A percentile compares a stretch with the other conserved stretches of the same genome.
phyloP scores from a whole-genome alignment of 768 basidiomycete genomes.

The Boletus rubroflammeus region DNA sequence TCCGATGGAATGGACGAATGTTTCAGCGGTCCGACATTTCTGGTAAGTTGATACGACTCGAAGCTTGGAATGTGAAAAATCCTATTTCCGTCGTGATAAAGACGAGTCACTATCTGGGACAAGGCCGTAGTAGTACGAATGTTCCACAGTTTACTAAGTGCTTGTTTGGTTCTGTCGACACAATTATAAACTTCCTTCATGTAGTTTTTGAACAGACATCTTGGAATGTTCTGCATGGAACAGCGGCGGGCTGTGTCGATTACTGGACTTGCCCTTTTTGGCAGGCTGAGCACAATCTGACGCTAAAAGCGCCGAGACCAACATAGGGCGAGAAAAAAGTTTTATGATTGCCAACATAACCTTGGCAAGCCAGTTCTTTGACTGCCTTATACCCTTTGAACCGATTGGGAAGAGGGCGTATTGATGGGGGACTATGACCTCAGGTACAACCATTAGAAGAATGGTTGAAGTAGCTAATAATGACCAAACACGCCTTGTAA shows the following conservation, averaged over 20 bases:
- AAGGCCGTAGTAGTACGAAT: neutral
- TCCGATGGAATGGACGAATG: constrained; percentile 1
- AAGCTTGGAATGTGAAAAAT: neutral
- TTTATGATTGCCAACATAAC: neutral
- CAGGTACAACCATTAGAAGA: neutral
- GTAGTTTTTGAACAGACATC: neutral
- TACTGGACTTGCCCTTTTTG: constrained; percentile 16
- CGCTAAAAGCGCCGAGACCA: neutral
- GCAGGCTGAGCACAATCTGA: neutral
- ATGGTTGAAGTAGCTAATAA: neutral
- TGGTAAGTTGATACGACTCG: neutral
- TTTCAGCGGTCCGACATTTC: neutral
- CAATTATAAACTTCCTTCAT: constrained; percentile 13
- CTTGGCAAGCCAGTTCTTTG: neutral
- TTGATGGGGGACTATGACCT: neutral
- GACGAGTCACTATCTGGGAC: neutral
- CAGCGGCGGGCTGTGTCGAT: constrained; percentile 14
- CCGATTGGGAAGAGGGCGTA: neutral
- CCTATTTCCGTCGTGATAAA: constrained; percentile 17
- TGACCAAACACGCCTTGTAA: constrained; percentile 8
- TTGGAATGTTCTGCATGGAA: constrained; percentile 29
- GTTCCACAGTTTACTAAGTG: neutral
- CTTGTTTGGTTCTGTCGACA: constrained; percentile 24
- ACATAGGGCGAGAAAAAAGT: neutral
- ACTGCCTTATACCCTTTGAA: neutral